A percentile compares a stretch with the other conserved stretches of the same genome.
These are phyloP conservation scores for Scytalidium sp. DNA, from an alignment of 2,329 filamentous ascomycete species.

Conservation along the genomic window DNA sequence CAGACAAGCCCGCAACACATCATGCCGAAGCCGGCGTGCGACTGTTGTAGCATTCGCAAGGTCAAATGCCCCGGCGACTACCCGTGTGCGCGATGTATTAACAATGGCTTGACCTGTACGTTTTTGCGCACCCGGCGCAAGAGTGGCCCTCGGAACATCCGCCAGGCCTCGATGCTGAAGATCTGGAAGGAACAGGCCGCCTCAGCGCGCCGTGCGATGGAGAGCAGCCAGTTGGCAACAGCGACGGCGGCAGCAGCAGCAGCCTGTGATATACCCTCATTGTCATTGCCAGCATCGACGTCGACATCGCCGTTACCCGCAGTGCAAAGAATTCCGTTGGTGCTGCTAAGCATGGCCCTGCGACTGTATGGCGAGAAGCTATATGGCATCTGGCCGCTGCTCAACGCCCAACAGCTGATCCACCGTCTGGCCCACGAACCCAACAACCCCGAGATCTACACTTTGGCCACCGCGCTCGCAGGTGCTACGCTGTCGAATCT, in stretches of 20 bases:
- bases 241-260: background rate
- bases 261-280: too few species aligned
- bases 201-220: background rate
- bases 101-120: background rate
- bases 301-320: background rate
- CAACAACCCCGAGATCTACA: background rate
- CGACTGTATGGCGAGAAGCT: background rate
- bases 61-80: background rate
- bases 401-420: background rate
- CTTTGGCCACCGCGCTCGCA: background rate
- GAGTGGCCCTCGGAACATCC: background rate
- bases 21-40: background rate
- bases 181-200: background rate
- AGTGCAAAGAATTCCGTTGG: background rate
- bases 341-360: background rate
- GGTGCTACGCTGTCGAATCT: constrained; percentile 1
- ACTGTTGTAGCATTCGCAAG: background rate
- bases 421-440: background rate
- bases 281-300: background rate
- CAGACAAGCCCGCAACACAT: background rate
- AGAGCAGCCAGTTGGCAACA: background rate
- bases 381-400: background rate
- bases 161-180: background rate
- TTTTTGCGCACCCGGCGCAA: background rate
- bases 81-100: background rate